These are phyloP conservation scores for Pyrenochaeta sp. DNA, from an alignment of 2,329 filamentous ascomycete species.

Conservation along the genomic window DNA sequence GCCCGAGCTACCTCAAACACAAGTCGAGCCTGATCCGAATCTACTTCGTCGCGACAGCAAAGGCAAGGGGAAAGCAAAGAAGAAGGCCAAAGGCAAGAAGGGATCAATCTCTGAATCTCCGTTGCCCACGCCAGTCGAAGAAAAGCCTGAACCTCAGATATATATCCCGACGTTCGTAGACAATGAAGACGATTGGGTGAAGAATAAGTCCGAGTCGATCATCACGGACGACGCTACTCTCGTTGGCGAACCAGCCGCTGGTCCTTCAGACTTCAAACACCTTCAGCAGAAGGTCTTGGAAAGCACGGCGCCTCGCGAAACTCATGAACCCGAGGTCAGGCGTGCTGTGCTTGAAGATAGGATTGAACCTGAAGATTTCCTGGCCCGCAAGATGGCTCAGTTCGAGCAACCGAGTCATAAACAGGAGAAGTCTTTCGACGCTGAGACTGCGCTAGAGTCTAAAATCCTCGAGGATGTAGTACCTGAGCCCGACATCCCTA, in stretches of 20 bases:
- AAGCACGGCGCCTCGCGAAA: conserved; percentile 25
- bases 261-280: conserved; percentile 25
- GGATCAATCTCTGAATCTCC: conserved; percentile 15
- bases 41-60: conserved; percentile 26
- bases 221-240: conserved; percentile 42
- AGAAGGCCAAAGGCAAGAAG: conserved; percentile 42
- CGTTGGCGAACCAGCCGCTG: conserved; percentile 32
- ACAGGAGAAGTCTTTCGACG: conserved; percentile 7
- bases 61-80: conserved; percentile 32
- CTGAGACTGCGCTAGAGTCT: conserved; percentile 15
- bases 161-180: conserved; percentile 37
- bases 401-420: conserved; percentile 1
- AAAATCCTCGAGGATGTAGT: conserved; percentile 1
- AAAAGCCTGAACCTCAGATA: conserved; percentile 12
- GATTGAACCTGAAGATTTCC: conserved; percentile 2
- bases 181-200: conserved; percentile 42
- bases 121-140: conserved; percentile 6
- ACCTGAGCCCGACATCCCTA: neutral
- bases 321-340: conserved; percentile 18
- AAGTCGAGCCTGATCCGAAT: conserved; percentile 20
- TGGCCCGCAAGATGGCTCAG: neutral
- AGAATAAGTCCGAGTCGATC: conserved; percentile 30
- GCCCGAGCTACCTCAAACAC: conserved; percentile 8
- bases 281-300: conserved; percentile 37
- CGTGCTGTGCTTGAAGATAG: conserved; percentile 15